phyloP scores from a whole-genome alignment of 345 rosid genomes.

The Geranium brycei region DNA sequence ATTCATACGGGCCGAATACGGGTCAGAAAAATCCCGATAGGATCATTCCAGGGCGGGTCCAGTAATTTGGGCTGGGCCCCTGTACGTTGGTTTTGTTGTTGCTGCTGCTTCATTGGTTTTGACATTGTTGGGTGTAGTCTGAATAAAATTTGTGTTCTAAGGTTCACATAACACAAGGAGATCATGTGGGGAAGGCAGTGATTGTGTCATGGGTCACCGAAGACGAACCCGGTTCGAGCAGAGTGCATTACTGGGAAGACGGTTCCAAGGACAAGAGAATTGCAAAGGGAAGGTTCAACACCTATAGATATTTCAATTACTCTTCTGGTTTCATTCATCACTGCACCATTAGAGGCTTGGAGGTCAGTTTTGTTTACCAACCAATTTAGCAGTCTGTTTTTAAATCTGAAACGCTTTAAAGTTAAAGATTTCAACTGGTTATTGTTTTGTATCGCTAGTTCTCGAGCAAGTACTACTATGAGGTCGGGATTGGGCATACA shows the following conservation, averaged over 20 bases:
- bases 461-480: slow-evolving; percentile 31
- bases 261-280: slow-evolving; percentile 3
- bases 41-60: too few relatives aligned
- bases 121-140: too few relatives aligned
- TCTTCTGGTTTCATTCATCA: slow-evolving; percentile 42
- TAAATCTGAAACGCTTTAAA: neutral
- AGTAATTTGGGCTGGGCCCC: too few relatives aligned
- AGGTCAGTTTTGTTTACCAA: slow-evolving; percentile 12
- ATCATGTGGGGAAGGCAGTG: slow-evolving; percentile 15
- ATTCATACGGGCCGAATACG: too few relatives aligned
- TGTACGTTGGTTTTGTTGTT: too few relatives aligned
- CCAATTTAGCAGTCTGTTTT: neutral
- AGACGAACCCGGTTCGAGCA: slow-evolving; percentile 14
- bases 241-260: slow-evolving; percentile 21
- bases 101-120: too few relatives aligned
- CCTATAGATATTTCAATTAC: slow-evolving; percentile 24
- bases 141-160: neutral
- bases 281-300: slow-evolving; percentile 16
- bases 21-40: too few relatives aligned
- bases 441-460: slow-evolving; percentile 9
- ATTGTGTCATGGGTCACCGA: slow-evolving; percentile 34
- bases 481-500: slow-evolving; percentile 19
- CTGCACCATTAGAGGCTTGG: slow-evolving; percentile 23
- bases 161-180: slow-evolving; percentile 29
- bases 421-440: neutral